A percentile compares a stretch with the other conserved stretches of the same genome.
These are phyloP conservation scores for Closterium sp. DNA, from an alignment of 139 green algal species.

Conservation along the genomic window DNA sequence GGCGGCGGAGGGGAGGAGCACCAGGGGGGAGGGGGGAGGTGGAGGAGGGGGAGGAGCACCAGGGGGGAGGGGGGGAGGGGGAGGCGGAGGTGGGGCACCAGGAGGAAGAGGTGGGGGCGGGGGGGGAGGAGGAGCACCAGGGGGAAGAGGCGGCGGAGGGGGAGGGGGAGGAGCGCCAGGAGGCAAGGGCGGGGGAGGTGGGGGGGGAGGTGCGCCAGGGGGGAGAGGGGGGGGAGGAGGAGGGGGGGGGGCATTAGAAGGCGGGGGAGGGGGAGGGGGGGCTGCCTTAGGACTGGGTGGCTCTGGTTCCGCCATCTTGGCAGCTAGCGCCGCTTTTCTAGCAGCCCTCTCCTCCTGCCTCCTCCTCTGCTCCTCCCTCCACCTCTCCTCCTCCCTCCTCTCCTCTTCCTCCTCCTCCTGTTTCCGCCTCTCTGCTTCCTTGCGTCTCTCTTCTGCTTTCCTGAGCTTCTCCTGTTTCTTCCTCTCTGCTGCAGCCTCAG, in stretches of 20 bases:
- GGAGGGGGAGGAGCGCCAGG: constrained; percentile 22
- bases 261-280: constrained; percentile 10
- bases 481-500: background rate
- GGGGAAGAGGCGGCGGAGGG: constrained; percentile 24
- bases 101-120: background rate
- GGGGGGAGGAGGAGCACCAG: background rate
- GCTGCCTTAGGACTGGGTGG: background rate
- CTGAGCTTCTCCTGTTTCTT: background rate
- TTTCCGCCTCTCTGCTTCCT: background rate
- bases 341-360: background rate
- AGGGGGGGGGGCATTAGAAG: constrained; percentile 4
- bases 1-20: background rate
- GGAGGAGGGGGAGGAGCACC: background rate
- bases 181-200: constrained; percentile 13
- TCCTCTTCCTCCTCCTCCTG: background rate
- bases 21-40: background rate
- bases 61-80: constrained; percentile 11
- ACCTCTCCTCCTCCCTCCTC: background rate
- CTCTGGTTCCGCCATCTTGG: background rate
- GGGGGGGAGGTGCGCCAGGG: background rate
- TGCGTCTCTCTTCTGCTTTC: background rate
- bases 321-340: background rate
- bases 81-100: background rate
- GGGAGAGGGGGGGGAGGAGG: constrained; percentile 25
- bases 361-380: background rate